phyloP scores from a whole-genome alignment of 2,329 filamentous ascomycete species.

The Aciculosporium take region DNA sequence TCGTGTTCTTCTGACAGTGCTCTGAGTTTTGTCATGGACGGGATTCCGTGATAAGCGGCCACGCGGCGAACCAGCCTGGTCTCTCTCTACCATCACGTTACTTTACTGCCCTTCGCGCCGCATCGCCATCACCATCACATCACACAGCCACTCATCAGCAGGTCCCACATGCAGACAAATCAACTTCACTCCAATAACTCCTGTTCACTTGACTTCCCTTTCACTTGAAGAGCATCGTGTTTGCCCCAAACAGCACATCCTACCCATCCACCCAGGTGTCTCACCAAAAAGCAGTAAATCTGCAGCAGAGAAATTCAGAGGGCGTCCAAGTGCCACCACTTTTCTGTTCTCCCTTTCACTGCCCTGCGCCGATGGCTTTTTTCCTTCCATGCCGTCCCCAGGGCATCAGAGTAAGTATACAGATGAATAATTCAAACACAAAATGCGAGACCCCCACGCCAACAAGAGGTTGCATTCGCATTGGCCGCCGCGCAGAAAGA shows the following conservation, averaged over 20 bases:
- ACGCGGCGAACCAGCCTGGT: too few species aligned
- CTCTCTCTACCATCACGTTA: too few species aligned
- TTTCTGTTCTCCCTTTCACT: background rate
- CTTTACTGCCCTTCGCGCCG: too few species aligned
- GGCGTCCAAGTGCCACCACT: background rate
- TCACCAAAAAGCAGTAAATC: background rate
- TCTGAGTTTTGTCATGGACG: too few species aligned
- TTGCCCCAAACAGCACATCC: background rate
- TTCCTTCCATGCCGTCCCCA: background rate
- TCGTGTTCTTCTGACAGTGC: too few species aligned
- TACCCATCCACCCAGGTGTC: background rate
- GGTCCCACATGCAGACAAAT: too few species aligned
- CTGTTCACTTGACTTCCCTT: background rate
- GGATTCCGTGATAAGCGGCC: too few species aligned
- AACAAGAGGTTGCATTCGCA: background rate
- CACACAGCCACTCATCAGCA: too few species aligned
- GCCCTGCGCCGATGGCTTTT: background rate
- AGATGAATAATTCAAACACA: background rate
- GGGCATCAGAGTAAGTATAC: background rate
- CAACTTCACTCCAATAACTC: slow-evolving; percentile 4
- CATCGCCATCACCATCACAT: too few species aligned
- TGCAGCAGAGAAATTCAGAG: too few species aligned
- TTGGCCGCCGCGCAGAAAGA: too few species aligned
- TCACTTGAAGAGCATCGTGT: background rate
- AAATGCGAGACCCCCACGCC: background rate